phyloP scores from a whole-genome alignment of 805 yeast species.

The Saccharomycopsis fodiens region DNA sequence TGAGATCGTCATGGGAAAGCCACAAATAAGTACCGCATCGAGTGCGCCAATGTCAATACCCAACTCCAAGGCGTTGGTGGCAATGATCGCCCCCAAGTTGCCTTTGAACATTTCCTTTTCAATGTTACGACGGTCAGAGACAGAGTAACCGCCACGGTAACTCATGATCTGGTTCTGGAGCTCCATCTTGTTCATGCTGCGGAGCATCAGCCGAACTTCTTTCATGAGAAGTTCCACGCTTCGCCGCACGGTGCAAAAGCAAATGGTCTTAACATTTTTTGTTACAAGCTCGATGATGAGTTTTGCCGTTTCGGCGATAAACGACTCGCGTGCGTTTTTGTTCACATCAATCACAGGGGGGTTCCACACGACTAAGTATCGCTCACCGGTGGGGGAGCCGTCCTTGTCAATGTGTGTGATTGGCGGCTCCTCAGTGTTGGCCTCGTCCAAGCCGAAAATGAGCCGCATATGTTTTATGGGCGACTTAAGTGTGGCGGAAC shows the following conservation, averaged over 20 bases:
- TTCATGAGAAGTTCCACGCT: conserved; percentile 86
- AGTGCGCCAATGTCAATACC: conserved; percentile 93
- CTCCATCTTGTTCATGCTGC: conserved; percentile 37
- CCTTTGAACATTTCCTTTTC: conserved; percentile 91
- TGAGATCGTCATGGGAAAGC: conserved; percentile 83
- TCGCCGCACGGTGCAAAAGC: conserved; percentile 80
- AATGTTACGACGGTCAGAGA: conserved; percentile 76
- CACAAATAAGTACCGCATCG: conserved; percentile 88
- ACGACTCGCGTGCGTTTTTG: conserved; percentile 55
- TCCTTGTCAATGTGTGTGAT: conserved; percentile 60
- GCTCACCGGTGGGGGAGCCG: conserved; percentile 84
- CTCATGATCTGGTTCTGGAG: conserved; percentile 69
- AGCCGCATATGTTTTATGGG: conserved; percentile 68
- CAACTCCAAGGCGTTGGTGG: conserved; percentile 91
- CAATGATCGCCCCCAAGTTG: conserved; percentile 73
- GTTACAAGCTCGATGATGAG: conserved; percentile 59
- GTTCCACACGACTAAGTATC: conserved; percentile 74
- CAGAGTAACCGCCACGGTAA: conserved; percentile 91
- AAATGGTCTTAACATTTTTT: conserved; percentile 69
- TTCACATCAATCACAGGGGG: conserved; percentile 62
- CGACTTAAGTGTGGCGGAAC: conserved; percentile 85
- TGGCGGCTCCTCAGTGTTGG: conserved; percentile 27
- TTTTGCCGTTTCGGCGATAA: conserved; percentile 70
- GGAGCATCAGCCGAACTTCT: conserved; percentile 56
- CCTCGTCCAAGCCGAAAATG: conserved; percentile 52